phyloP scores from a whole-genome alignment of 495 filamentous ascomycete genomes.

The Talaromyces trachyspermus region DNA sequence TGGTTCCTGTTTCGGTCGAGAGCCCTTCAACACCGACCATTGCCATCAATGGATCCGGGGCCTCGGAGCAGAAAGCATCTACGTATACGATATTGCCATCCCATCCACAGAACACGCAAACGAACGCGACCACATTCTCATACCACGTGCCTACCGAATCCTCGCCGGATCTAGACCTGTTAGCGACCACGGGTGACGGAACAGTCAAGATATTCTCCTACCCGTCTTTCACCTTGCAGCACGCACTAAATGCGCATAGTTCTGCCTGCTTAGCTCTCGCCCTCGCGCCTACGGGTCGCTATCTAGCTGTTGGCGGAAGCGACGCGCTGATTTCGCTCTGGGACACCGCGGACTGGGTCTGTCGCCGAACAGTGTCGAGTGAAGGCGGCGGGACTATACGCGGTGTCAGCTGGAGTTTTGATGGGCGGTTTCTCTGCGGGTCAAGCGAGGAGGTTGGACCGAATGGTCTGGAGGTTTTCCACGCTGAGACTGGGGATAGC shows the following conservation, averaged over 20 bases:
- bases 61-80: constrained; percentile 5
- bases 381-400: constrained; percentile 68
- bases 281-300: constrained; percentile 67
- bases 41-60: constrained; percentile 10
- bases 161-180: constrained; percentile 45
- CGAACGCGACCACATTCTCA: constrained; percentile 78
- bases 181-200: constrained; percentile 78
- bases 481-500: constrained; percentile 81
- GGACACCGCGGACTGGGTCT: constrained; percentile 91
- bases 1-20: constrained; percentile 55
- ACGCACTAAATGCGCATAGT: constrained; percentile 76
- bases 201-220: constrained; percentile 72
- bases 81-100: constrained; percentile 45
- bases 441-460: constrained; percentile 67
- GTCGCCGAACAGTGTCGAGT: constrained; percentile 67
- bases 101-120: constrained; percentile 65
- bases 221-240: constrained; percentile 39
- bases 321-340: constrained; percentile 86
- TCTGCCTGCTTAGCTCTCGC: constrained; percentile 65
- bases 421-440: constrained; percentile 79
- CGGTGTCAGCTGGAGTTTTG: constrained; percentile 84
- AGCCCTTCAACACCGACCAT: constrained; percentile 32
- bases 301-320: constrained; percentile 80
- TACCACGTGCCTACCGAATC: constrained; percentile 41
- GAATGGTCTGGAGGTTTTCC: constrained; percentile 62